A percentile compares a stretch with the other conserved stretches of the same genome.
Conservation (phyloP, 2,329 filamentous ascomycete genomes). For the Calonectria pseudoreteaudii region DNA sequence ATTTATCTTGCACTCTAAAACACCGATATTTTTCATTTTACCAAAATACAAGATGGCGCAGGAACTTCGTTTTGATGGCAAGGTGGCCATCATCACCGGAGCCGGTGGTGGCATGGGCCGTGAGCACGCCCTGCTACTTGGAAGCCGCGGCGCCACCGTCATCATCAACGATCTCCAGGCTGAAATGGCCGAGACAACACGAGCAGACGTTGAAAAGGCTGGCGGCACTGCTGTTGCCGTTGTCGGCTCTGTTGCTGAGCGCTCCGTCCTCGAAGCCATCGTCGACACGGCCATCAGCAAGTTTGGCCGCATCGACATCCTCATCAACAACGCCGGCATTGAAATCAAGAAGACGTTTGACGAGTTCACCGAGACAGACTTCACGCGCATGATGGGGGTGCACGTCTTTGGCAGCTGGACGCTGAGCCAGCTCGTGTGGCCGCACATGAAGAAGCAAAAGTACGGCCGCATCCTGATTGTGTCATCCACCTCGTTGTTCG, state of each 20-base stretch:
- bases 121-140: background rate
- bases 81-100: background rate
- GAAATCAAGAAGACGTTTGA: background rate
- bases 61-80: background rate
- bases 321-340: constrained; percentile 1
- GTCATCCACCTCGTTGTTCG: background rate
- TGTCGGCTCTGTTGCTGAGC: background rate
- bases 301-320: background rate
- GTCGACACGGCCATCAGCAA: background rate
- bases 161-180: background rate
- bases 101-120: background rate
- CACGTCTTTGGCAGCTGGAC: background rate
- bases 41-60: background rate
- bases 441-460: constrained; percentile 2
- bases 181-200: background rate
- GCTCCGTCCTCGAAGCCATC: background rate
- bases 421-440: background rate
- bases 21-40: background rate
- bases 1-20: background rate
- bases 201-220: background rate
- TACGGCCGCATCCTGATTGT: background rate
- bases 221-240: background rate
- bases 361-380: background rate
- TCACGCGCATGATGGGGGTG: background rate
- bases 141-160: background rate